Evolutionary conservation across 129 eudicot genomes (phyloP), one percentile per base, ranked within the genome.

Genomic region (Glebionis coronaria): DNA sequence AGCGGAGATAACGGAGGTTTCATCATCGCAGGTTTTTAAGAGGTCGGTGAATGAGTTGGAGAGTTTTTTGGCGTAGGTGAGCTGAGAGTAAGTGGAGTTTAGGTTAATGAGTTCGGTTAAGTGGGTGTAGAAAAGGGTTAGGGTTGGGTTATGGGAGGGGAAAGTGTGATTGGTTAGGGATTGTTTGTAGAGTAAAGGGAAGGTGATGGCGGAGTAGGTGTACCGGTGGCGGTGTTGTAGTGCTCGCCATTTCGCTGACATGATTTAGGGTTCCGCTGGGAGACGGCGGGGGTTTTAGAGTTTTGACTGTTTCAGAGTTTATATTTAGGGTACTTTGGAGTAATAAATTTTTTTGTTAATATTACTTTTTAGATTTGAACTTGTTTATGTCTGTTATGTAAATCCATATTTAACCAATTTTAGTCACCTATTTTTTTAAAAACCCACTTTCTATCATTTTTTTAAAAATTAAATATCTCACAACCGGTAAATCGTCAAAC

Each of bases 161-260:
- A 64, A 23, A 46, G 38, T 67, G 56, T 78, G 66, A 63, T 82
- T 82, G 13, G 64, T 27, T 18, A 89, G 65, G 61, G 81, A 65
- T 74, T 83, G 78, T 68, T 61, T 56, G 94, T 77, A 94, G 74
- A 94, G 74, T 76, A 68, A 2, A 76, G 99, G 99, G 69, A 94
- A 90, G 27, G 81, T 42, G 49, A 94, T 88, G 12, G 99, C 95
- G 75, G 76, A 84, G 85, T 94, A 94, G 10, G 97, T 89, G 77
- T 94, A 94, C 7, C 93, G 92, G 73, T 94, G 99, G 75, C 99
- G 97, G 56, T 89, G 99, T 74, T 94, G 99, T 50, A 94, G 42
- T 11, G 99, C 95, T 65, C 99, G 79, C 97, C 99, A 90, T 76
- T 94, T 94, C 0, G 97, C 90, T 4, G 98, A 94, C 99, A 94